Evolutionary conservation across 2,329 filamentous ascomycete species (phyloP).

Genomic region (Zasmidium citrigriseum): DNA sequence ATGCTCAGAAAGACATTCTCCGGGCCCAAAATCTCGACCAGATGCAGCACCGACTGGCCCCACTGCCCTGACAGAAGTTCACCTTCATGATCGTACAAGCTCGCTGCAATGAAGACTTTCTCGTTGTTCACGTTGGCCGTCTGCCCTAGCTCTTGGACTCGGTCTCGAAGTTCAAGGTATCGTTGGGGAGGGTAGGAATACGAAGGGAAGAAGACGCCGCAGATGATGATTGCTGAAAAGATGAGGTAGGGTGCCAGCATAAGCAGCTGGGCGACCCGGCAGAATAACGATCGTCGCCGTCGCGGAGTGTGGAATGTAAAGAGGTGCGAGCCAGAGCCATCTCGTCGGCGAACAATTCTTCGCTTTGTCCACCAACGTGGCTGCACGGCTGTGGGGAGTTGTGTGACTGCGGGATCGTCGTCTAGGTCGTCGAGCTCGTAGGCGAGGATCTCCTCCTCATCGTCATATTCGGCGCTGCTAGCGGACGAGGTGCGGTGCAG

Average conservation of each 20-base stretch:
- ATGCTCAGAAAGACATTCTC: slow-evolving; percentile 71
- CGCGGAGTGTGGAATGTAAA: slow-evolving; percentile 16
- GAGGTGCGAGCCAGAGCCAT: slow-evolving; percentile 11
- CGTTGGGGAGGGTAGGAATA: slow-evolving; percentile 57
- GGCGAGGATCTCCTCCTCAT: slow-evolving; percentile 10
- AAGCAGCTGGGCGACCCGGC: slow-evolving; percentile 16
- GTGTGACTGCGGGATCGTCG: slow-evolving; percentile 10
- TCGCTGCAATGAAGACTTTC: slow-evolving; percentile 73
- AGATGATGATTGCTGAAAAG: slow-evolving; percentile 39
- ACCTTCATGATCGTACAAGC: slow-evolving; percentile 66
- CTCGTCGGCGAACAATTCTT: slow-evolving; percentile 6
- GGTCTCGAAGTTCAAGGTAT: slow-evolving; percentile 48
- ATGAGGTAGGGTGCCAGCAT: slow-evolving; percentile 17
- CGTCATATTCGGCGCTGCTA: slow-evolving; percentile 9
- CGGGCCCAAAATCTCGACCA: slow-evolving; percentile 67
- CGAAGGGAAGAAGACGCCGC: slow-evolving; percentile 55
- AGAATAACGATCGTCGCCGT: slow-evolving; percentile 18
- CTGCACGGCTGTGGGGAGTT: slow-evolving; percentile 1
- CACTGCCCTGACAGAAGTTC: slow-evolving; percentile 63
- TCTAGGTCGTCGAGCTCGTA: slow-evolving; percentile 20
- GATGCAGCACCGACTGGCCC: slow-evolving; percentile 60
- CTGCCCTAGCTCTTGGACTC: slow-evolving; percentile 29
- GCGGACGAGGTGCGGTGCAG: slow-evolving; percentile 11
- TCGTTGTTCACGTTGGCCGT: slow-evolving; percentile 58
- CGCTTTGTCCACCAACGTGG: slow-evolving; percentile 9